Evolutionary conservation across 2,329 filamentous ascomycete species (phyloP).

Genomic region (Beauveria asiatica): DNA sequence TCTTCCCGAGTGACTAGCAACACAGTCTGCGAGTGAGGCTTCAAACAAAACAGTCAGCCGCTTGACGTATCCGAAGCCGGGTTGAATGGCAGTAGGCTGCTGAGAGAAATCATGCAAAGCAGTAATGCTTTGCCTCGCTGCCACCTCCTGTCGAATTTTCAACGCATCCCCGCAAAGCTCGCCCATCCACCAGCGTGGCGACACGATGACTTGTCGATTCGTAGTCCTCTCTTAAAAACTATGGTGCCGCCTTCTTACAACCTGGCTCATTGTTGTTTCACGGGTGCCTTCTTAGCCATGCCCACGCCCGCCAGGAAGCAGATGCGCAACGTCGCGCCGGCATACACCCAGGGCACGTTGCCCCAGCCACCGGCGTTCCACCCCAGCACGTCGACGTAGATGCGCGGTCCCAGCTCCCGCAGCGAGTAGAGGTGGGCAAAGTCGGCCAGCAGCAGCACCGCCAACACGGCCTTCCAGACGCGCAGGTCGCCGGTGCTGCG

Average conservation of each 20-base stretch:
- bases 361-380: conserved; percentile 65
- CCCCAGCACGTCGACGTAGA: conserved; percentile 54
- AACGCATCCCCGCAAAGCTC: no score
- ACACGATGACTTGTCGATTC: no score
- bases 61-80: no score
- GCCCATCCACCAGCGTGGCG: no score
- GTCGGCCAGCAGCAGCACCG: conserved; percentile 65
- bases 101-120: no score
- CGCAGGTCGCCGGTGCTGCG: conserved; percentile 57
- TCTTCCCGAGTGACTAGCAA: no score
- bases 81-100: no score
- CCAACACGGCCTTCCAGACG: conserved; percentile 62
- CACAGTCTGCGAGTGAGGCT: no score
- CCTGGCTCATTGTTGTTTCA: not conserved
- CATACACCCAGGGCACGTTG: conserved; percentile 62
- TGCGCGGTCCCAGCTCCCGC: conserved; percentile 43
- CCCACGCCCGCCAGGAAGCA: conserved; percentile 53
- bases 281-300: conserved; percentile 23
- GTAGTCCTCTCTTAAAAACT: not conserved
- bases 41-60: no score
- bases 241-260: not conserved
- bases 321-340: conserved; percentile 50
- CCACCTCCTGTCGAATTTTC: no score
- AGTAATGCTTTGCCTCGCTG: no score
- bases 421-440: conserved; percentile 66